phyloP scores from a whole-genome alignment of 768 basidiomycete species.

The Lentinula sp. region DNA sequence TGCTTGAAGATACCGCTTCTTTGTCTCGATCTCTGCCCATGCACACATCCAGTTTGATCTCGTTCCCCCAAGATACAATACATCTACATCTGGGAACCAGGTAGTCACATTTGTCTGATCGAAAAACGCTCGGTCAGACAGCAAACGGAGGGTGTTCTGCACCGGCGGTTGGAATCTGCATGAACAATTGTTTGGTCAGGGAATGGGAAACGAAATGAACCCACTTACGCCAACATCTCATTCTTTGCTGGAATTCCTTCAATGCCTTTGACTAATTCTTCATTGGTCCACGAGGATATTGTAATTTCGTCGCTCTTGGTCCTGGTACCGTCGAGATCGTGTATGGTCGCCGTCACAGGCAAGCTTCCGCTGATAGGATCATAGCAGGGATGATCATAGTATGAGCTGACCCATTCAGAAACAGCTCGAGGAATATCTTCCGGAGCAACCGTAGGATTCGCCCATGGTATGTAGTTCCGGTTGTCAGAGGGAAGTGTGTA shows the following conservation, averaged over 20 bases:
- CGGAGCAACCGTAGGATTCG: constrained; percentile 2
- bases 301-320: background rate
- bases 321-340: constrained; percentile 1
- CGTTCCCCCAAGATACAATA: constrained; percentile 1
- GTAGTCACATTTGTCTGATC: background rate
- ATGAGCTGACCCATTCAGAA: constrained; percentile 8
- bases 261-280: background rate
- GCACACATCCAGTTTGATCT: constrained; percentile 7
- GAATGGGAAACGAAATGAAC: background rate
- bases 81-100: constrained; percentile 4
- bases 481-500: constrained; percentile 6
- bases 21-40: constrained; percentile 8
- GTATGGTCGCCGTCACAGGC: background rate
- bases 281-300: constrained; percentile 8
- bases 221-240: constrained; percentile 3
- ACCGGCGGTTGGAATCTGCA: background rate
- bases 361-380: background rate
- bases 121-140: constrained; percentile 4
- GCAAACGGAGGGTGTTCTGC: constrained; percentile 1
- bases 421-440: constrained; percentile 7
- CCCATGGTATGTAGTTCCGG: constrained; percentile 5
- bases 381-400: constrained; percentile 9
- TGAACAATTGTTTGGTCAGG: background rate
- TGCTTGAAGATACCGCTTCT: constrained; percentile 5
- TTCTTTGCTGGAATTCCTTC: background rate